Evolutionary conservation across 2,329 filamentous ascomycete species (phyloP).

Genomic region (Neopestalotiopsis sp.): DNA sequence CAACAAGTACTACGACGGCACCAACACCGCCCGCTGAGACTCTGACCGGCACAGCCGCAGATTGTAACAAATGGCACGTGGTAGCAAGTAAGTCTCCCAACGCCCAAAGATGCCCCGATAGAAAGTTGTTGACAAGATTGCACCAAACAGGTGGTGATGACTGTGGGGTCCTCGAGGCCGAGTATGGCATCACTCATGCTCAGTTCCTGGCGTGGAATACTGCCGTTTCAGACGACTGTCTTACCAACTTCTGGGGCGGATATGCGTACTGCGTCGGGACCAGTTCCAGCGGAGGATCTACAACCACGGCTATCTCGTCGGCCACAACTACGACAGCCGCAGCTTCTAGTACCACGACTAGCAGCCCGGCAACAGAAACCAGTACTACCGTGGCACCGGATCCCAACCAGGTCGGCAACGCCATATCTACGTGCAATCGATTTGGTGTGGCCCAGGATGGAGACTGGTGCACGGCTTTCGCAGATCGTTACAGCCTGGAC

Average conservation of each 20-base stretch:
- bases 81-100: slow-evolving; percentile 7
- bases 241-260: slow-evolving; percentile 22
- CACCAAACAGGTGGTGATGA: slow-evolving; percentile 17
- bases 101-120: not conserved
- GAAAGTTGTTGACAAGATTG: not conserved
- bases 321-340: not conserved
- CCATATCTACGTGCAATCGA: not conserved
- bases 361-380: not conserved
- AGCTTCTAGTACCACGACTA: not conserved
- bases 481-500: not conserved
- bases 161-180: slow-evolving; percentile 20
- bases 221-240: slow-evolving; percentile 25
- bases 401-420: not conserved
- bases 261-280: slow-evolving; percentile 21
- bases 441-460: not conserved
- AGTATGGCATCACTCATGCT: slow-evolving; percentile 19
- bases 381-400: not conserved
- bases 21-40: slow-evolving; percentile 24
- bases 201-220: slow-evolving; percentile 27
- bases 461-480: not conserved
- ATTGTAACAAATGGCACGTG: slow-evolving; percentile 23
- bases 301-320: not conserved
- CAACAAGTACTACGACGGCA: not conserved
- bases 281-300: not conserved
- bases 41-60: slow-evolving; percentile 22